A percentile compares a stretch with the other conserved stretches of the same genome.
Conservation (phyloP, 2,329 filamentous ascomycete genomes). For the Penicillium hesseltinei region DNA sequence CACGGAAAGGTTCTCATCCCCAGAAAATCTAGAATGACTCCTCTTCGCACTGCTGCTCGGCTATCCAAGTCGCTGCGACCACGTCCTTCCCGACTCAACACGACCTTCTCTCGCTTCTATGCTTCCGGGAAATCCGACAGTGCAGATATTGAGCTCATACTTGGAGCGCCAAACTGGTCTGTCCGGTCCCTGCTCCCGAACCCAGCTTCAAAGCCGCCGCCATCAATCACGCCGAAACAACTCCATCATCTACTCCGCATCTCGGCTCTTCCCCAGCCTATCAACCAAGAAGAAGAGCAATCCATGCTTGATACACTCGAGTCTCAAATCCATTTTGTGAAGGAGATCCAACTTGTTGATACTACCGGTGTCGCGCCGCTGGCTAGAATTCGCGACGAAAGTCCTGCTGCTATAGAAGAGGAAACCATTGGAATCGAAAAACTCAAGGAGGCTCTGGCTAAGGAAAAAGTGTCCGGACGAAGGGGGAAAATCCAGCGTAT, state of each 20-base stretch:
- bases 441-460: constrained; percentile 39
- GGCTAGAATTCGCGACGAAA: constrained; percentile 73
- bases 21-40: constrained; percentile 9
- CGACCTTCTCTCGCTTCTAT: constrained; percentile 18
- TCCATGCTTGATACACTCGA: constrained; percentile 72
- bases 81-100: constrained; percentile 2
- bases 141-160: constrained; percentile 46
- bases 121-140: constrained; percentile 23
- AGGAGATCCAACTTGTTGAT: constrained; percentile 75
- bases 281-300: constrained; percentile 60
- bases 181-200: constrained; percentile 68
- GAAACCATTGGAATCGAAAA: constrained; percentile 39
- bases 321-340: constrained; percentile 88
- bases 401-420: constrained; percentile 39
- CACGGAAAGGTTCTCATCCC: background rate
- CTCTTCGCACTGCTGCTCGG: constrained; percentile 18
- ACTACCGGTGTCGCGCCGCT: constrained; percentile 71
- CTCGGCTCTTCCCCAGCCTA: constrained; percentile 77
- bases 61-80: constrained; percentile 13
- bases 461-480: constrained; percentile 43
- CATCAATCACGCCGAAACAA: constrained; percentile 61
- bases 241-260: constrained; percentile 83
- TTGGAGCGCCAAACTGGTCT: constrained; percentile 78
- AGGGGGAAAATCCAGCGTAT: constrained; percentile 49
- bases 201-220: constrained; percentile 28